Conservation (phyloP, 805 yeast genomes). For the Hanseniaspora valbyensis region DNA sequence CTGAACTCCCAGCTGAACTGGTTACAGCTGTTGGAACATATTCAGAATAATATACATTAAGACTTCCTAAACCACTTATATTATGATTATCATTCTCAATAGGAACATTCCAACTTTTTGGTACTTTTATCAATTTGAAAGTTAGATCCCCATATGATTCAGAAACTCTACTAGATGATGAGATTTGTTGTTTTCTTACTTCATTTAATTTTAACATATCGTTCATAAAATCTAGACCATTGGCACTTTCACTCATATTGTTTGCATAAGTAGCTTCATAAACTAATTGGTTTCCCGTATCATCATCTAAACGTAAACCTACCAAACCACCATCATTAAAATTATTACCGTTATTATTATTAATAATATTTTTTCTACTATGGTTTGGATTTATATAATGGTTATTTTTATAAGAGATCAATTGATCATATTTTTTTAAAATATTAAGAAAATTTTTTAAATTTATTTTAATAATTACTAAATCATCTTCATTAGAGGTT, state of each 20-base stretch:
- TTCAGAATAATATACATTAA: conserved; percentile 8
- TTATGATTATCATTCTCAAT: neutral
- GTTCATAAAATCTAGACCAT: conserved; percentile 3
- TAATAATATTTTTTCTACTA: too few relatives aligned
- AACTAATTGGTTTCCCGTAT: neutral
- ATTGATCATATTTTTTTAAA: conserved; percentile 10
- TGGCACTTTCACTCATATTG: neutral
- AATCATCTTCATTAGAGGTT: neutral
- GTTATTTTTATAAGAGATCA: conserved; percentile 6
- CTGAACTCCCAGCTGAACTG: neutral
- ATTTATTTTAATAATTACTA: conserved; percentile 7
- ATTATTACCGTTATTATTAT: neutral
- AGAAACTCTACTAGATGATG: neutral
- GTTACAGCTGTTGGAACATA: neutral
- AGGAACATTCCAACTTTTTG: conserved; percentile 6
- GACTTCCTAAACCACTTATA: conserved; percentile 2
- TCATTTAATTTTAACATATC: conserved; percentile 11
- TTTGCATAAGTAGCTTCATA: neutral
- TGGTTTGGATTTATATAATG: neutral
- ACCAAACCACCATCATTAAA: neutral
- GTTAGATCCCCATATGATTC: conserved; percentile 7
- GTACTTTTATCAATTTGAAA: conserved; percentile 9
- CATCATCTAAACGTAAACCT: neutral
- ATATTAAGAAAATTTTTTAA: conserved; percentile 7
- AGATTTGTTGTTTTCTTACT: neutral